A percentile compares a stretch with the other conserved stretches of the same genome.
These are phyloP conservation scores for Ilex paraguariensis DNA, from an alignment of 305 asterid genomes.

Conservation along the genomic window DNA sequence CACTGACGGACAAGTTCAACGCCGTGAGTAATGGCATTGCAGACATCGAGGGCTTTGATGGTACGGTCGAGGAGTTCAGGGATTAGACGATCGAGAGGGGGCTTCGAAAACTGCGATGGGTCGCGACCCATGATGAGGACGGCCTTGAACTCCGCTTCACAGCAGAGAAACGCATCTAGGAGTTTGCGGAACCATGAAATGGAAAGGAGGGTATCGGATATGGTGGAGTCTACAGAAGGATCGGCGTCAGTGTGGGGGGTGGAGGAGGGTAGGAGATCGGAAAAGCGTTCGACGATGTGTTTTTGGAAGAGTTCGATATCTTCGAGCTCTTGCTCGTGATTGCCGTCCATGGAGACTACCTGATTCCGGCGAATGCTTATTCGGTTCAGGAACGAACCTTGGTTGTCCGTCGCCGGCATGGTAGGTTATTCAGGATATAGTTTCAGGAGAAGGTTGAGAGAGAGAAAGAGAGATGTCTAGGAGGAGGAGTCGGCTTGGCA, in stretches of 20 bases:
- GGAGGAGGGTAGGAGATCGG: slow-evolving; percentile 41
- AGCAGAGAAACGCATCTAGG: slow-evolving; percentile 67
- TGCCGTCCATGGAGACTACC: slow-evolving; percentile 40
- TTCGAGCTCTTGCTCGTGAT: slow-evolving; percentile 55
- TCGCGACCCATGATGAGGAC: slow-evolving; percentile 56
- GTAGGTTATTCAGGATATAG: neutral
- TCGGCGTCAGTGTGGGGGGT: neutral
- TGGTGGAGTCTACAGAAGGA: slow-evolving; percentile 30
- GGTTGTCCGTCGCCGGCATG: slow-evolving; percentile 66
- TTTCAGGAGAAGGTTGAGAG: too few species aligned
- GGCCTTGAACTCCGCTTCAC: slow-evolving; percentile 77
- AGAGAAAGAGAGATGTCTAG: too few species aligned
- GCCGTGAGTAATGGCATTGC: slow-evolving; percentile 78
- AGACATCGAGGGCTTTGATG: slow-evolving; percentile 68
- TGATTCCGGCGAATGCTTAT: slow-evolving; percentile 91
- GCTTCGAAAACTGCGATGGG: slow-evolving; percentile 49
- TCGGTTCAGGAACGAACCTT: slow-evolving; percentile 75
- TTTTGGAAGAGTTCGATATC: slow-evolving; percentile 70
- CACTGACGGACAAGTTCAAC: slow-evolving; percentile 64
- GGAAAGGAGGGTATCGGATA: slow-evolving; percentile 37
- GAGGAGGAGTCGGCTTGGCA: too few species aligned
- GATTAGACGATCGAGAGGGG: slow-evolving; percentile 72
- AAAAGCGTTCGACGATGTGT: slow-evolving; percentile 63
- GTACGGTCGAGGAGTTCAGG: slow-evolving; percentile 67
- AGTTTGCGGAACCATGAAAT: slow-evolving; percentile 67